Base-by-base conservation (phyloP, 78 protist species). In the Anaeramoeba ignava region DNA sequence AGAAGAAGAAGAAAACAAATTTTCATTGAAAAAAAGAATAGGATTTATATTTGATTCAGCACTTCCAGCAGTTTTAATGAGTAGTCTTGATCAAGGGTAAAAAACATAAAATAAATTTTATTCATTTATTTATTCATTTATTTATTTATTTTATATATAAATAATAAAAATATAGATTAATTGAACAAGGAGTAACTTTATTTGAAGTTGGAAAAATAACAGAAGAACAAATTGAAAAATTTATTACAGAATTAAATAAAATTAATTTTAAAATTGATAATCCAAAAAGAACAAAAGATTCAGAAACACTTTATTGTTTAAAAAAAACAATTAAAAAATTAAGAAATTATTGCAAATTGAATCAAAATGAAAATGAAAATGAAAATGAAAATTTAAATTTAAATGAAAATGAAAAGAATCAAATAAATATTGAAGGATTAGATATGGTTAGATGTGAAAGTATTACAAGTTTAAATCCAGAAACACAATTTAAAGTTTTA, bases 1-100 rank as follows among this genome's bases (percentile, higher is more conserved):
- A 17, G 73, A 54, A n/a, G n/a, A n/a, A n/a, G n/a, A n/a, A n/a
- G n/a, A n/a, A n/a, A n/a, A n/a, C n/a, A n/a, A n/a, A n/a, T n/a
- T n/a, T n/a, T n/a, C n/a, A n/a, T n/a, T n/a, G n/a, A n/a, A 54
- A 54, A 54, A 54, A 54, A 54, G 73, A 54, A 54, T 54, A 54
- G 73, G 36, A 54, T 54, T 54, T 54, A 54, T 54, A 27, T 54
- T 54, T 54, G 73, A 54, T 54, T 54, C 73, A 54, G 8, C 73
- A 27, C 17, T 54, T 27, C 17, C 17, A 17, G 73, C 73, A 17
- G 8, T 54, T 54, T 54, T 54, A 54, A 54, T 54, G 73, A n/a
- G n/a, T n/a, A n/a, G n/a, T n/a, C n/a, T n/a, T n/a, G n/a, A n/a
- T n/a, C n/a, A n/a, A n/a, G n/a, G n/a, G n/a, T n/a, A n/a, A n/a